A percentile compares a stretch with the other conserved stretches of the same genome.
Evolutionary conservation across 2,329 filamentous ascomycete species (phyloP).

Genomic region (Cladobotryum protrusum): DNA sequence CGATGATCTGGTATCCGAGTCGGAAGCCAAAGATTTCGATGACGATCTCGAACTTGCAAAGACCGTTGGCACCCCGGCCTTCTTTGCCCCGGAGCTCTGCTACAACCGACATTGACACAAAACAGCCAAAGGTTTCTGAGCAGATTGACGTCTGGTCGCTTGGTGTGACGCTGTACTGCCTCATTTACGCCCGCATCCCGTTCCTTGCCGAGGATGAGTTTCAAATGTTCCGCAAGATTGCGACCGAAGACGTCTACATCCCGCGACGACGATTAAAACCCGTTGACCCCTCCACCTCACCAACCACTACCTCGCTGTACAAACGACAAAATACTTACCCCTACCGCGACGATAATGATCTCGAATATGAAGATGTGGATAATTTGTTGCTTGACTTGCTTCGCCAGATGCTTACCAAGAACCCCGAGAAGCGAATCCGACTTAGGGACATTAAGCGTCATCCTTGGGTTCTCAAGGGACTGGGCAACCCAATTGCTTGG

Average conservation of each 20-base stretch:
- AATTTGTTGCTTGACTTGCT: conserved; percentile 75
- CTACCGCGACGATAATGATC: conserved; percentile 69
- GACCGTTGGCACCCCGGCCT: conserved; percentile 94
- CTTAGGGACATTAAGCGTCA: conserved; percentile 91
- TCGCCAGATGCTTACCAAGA: conserved; percentile 74
- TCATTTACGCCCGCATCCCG: conserved; percentile 88
- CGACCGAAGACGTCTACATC: conserved; percentile 87
- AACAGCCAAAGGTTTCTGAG: conserved; percentile 74
- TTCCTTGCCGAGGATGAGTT: conserved; percentile 90
- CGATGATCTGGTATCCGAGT: conserved; percentile 68
- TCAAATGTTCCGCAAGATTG: conserved; percentile 85
- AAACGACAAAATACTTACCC: conserved; percentile 55
- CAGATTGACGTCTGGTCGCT: conserved; percentile 97
- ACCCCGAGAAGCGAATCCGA: conserved; percentile 81
- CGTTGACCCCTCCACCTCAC: conserved; percentile 54
- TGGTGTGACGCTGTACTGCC: conserved; percentile 90
- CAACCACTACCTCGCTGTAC: conserved; percentile 48
- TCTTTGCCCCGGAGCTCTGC: conserved; percentile 95
- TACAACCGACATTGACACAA: conserved; percentile 68
- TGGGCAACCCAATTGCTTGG: conserved; percentile 71
- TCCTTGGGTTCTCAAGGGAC: conserved; percentile 77
- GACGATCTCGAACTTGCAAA: conserved; percentile 96
- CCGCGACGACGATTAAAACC: conserved; percentile 76
- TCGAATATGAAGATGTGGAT: conserved; percentile 81
- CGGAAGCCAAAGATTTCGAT: conserved; percentile 79